Percentiles rank a stretch among this genome's conserved stretches.
These are phyloP conservation scores for Phaffomyces opuntiae DNA, from an alignment of 805 yeast species.

Conservation along the genomic window DNA sequence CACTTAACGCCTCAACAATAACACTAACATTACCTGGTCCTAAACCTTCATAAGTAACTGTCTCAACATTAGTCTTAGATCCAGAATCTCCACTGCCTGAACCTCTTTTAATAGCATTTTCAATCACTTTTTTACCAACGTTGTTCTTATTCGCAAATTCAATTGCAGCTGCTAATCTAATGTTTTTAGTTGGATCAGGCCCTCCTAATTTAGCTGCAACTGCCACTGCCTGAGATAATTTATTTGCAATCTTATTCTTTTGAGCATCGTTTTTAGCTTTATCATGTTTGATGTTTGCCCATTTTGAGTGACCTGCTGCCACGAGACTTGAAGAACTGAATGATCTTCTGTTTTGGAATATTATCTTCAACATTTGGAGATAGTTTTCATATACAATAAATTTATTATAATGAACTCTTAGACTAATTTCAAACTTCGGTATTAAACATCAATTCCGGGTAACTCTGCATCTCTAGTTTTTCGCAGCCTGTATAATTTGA, in stretches of 20 bases:
- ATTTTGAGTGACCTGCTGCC: slow-evolving; percentile 76
- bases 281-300: slow-evolving; percentile 93
- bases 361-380: background rate
- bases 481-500: background rate
- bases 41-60: slow-evolving; percentile 75
- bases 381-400: no score
- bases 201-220: slow-evolving; percentile 70
- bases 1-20: slow-evolving; percentile 81
- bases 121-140: slow-evolving; percentile 79
- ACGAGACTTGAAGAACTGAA: background rate
- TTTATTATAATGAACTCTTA: no score
- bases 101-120: slow-evolving; percentile 81
- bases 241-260: slow-evolving; percentile 60
- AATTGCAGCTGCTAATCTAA: slow-evolving; percentile 59
- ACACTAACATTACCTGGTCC: slow-evolving; percentile 91
- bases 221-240: slow-evolving; percentile 66
- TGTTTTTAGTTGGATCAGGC: slow-evolving; percentile 54
- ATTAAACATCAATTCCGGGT: slow-evolving; percentile 1
- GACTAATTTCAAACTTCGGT: background rate
- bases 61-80: slow-evolving; percentile 39
- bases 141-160: slow-evolving; percentile 73
- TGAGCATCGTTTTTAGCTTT: slow-evolving; percentile 88
- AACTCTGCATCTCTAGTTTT: background rate
- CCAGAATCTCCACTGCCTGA: slow-evolving; percentile 53
- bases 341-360: background rate